Evolutionary conservation across 169 alveolate genomes (phyloP).

Genomic region (Cryptosporidium viatorum): DNA sequence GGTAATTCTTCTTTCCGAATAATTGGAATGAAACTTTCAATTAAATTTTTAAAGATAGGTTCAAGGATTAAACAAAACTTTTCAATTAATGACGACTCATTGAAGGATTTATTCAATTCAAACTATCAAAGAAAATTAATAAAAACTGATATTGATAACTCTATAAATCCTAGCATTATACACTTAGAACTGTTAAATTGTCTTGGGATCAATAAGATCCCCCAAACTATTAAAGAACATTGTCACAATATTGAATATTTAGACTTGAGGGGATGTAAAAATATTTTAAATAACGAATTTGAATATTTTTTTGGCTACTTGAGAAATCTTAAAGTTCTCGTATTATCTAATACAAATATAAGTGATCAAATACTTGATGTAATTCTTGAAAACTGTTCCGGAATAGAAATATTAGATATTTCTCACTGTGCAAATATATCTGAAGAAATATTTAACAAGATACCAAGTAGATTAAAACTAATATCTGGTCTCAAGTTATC

Average conservation of each 20-base stretch:
- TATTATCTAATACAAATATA: neutral
- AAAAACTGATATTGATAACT: neutral
- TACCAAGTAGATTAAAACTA: neutral
- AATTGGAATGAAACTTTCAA: neutral
- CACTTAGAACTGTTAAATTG: slow-evolving; percentile 38
- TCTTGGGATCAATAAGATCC: slow-evolving; percentile 7
- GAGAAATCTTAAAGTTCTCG: slow-evolving; percentile 22
- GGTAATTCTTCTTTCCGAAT: slow-evolving; percentile 3
- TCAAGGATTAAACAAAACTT: neutral
- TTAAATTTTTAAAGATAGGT: slow-evolving; percentile 38
- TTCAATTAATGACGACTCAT: slow-evolving; percentile 26
- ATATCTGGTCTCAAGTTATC: slow-evolving; percentile 39
- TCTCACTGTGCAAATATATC: slow-evolving; percentile 24
- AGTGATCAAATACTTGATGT: neutral
- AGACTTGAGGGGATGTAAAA: slow-evolving; percentile 38
- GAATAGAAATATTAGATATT: slow-evolving; percentile 37
- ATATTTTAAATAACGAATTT: slow-evolving; percentile 22
- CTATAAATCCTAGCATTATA: neutral
- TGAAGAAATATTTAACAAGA: neutral
- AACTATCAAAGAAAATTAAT: neutral
- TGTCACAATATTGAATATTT: slow-evolving; percentile 40
- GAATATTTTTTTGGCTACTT: neutral
- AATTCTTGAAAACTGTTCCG: slow-evolving; percentile 9
- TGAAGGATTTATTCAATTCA: neutral
- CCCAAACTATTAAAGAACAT: neutral